Percentiles rank a stretch among this genome's conserved stretches.
Conservation (phyloP, 441 rosid species). For the Aquilaria agallochum region DNA sequence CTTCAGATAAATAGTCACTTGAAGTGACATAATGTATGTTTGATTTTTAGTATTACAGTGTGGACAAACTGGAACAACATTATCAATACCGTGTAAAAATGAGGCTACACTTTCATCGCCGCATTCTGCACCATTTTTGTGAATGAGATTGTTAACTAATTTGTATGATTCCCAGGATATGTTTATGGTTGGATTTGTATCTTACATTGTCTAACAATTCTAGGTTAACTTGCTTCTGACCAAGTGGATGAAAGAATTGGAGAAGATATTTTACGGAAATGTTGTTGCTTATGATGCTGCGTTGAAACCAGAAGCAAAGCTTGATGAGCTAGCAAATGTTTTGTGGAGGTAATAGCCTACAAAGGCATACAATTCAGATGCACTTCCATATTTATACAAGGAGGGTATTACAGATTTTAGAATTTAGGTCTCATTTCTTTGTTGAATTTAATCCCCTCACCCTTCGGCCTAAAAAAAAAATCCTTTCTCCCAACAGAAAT, state of each 20-base stretch:
- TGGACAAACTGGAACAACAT: too few relatives aligned
- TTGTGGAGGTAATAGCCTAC: slow-evolving; percentile 66
- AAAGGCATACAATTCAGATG: too few relatives aligned
- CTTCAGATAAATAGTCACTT: too few relatives aligned
- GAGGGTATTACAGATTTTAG: neutral
- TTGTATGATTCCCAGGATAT: neutral
- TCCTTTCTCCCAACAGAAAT: too few relatives aligned
- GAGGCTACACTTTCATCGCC: neutral
- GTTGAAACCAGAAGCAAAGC: slow-evolving; percentile 81
- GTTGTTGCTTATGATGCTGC: slow-evolving; percentile 86
- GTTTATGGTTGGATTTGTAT: slow-evolving; percentile 4
- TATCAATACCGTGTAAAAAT: too few relatives aligned
- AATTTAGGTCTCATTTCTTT: neutral
- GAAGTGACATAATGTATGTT: too few relatives aligned
- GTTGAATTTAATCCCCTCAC: too few relatives aligned
- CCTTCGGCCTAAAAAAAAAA: too few relatives aligned
- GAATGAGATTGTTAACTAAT: neutral
- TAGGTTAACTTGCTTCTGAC: slow-evolving; percentile 88
- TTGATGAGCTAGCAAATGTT: slow-evolving; percentile 57
- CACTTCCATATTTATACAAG: too few relatives aligned
- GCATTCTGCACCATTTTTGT: neutral
- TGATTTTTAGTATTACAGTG: too few relatives aligned
- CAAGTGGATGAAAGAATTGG: slow-evolving; percentile 97
- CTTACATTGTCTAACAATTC: slow-evolving; percentile 17
- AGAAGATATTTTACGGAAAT: slow-evolving; percentile 93